A percentile compares a stretch with the other conserved stretches of the same genome.
phyloP scores from a whole-genome alignment of 768 basidiomycete species.

The Lyophyllum decastes region DNA sequence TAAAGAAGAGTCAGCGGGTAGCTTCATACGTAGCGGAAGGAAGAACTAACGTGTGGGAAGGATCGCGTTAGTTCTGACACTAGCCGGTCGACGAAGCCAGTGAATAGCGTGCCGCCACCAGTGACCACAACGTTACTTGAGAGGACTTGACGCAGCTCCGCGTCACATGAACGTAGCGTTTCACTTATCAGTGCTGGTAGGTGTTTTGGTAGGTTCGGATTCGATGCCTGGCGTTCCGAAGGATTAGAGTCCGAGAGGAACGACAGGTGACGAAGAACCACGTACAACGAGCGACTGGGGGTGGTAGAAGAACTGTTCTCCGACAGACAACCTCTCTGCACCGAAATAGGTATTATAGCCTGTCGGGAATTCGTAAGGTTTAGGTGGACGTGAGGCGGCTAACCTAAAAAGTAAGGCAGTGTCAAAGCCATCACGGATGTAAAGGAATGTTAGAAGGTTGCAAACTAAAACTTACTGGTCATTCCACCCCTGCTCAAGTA shows the following conservation, averaged over 20 bases:
- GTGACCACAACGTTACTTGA: conserved; percentile 93
- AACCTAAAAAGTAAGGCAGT: conserved; percentile 39
- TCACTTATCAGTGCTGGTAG: conserved; percentile 77
- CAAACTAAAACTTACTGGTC: conserved; percentile 75
- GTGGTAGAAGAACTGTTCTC: conserved; percentile 90
- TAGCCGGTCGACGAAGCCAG: conserved; percentile 85
- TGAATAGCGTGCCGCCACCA: conserved; percentile 88
- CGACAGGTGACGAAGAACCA: conserved; percentile 8
- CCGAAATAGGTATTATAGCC: conserved; percentile 88
- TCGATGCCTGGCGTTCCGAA: conserved; percentile 40
- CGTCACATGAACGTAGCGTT: conserved; percentile 83
- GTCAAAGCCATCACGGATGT: background rate
- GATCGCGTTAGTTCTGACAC: conserved; percentile 66
- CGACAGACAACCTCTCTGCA: conserved; percentile 75
- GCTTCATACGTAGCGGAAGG: conserved; percentile 1
- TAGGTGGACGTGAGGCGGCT: conserved; percentile 54
- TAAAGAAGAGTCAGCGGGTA: conserved; percentile 25
- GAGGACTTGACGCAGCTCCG: conserved; percentile 87
- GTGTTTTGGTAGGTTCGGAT: conserved; percentile 72
- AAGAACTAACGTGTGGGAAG: background rate
- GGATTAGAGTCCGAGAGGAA: background rate
- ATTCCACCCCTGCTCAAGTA: conserved; percentile 87
- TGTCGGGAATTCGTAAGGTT: conserved; percentile 93
- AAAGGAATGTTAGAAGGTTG: background rate
- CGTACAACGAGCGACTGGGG: conserved; percentile 54